Conservation (phyloP, 2,329 filamentous ascomycete species). For the Chaetomiaceae sp. region DNA sequence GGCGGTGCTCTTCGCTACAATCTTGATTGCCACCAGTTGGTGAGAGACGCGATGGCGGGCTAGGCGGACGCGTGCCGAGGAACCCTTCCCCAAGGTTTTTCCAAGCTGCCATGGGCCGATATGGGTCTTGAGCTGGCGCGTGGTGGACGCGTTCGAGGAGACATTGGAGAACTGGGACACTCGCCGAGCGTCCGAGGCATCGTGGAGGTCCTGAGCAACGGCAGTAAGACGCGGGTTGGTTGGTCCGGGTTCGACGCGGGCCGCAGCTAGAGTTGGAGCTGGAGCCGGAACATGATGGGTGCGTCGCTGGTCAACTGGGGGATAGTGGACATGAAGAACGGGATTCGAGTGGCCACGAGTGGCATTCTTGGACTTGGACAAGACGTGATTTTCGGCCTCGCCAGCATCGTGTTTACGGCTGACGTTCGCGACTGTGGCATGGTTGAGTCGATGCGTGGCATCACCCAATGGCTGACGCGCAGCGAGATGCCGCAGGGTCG, state of each 20-base stretch:
- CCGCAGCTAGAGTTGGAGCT: not conserved
- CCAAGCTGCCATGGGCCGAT: conserved; percentile 94
- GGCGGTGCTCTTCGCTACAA: conserved; percentile 78
- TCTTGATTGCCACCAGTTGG: conserved; percentile 88
- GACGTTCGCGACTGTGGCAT: conserved; percentile 18
- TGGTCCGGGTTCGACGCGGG: not conserved
- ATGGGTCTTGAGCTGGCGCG: conserved; percentile 54
- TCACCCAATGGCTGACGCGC: conserved; percentile 30
- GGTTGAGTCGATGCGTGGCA: conserved; percentile 29
- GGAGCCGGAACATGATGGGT: too few relatives aligned
- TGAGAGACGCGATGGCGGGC: conserved; percentile 76
- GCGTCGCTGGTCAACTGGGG: conserved; percentile 11
- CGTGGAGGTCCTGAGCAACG: conserved; percentile 30
- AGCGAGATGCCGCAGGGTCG: conserved; percentile 15
- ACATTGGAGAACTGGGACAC: conserved; percentile 36
- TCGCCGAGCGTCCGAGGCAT: conserved; percentile 31
- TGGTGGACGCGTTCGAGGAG: conserved; percentile 32
- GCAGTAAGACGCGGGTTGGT: conserved; percentile 28
- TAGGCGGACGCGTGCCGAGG: conserved; percentile 80
- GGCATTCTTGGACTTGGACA: conserved; percentile 14
- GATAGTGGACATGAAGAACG: not conserved
- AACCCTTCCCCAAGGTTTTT: conserved; percentile 81
- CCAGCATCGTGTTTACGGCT: conserved; percentile 10
- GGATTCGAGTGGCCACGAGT: conserved; percentile 16
- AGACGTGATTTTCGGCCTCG: conserved; percentile 13